phyloP scores from a whole-genome alignment of 495 filamentous ascomycete species.

The Amniculicola lignicola region DNA sequence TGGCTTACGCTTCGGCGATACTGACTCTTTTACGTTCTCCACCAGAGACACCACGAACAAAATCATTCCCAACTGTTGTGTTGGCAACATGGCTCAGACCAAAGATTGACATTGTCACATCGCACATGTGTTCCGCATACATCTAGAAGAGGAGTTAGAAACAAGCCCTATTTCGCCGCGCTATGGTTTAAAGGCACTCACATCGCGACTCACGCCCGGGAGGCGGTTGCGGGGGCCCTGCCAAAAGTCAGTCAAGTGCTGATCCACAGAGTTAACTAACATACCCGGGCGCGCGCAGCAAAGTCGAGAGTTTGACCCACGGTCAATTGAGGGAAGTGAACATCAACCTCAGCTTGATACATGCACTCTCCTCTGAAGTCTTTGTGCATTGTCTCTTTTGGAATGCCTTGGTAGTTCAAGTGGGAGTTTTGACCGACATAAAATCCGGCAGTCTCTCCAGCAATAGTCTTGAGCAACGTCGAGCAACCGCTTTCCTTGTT shows the following conservation, averaged over 20 bases:
- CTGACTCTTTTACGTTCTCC: constrained; percentile 42
- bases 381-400: constrained; percentile 32
- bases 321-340: constrained; percentile 40
- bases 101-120: constrained; percentile 41
- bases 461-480: constrained; percentile 38
- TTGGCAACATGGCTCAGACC: constrained; percentile 41
- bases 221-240: too few species aligned
- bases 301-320: constrained; percentile 41
- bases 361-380: constrained; percentile 42
- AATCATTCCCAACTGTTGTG: constrained; percentile 43
- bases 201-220: too few species aligned
- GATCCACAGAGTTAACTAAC: too few species aligned
- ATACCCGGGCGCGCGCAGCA: constrained; percentile 40
- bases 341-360: constrained; percentile 36
- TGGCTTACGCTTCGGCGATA: constrained; percentile 42
- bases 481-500: constrained; percentile 49
- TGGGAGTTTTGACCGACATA: constrained; percentile 11
- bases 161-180: too few species aligned
- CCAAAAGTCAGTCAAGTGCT: too few species aligned
- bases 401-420: constrained; percentile 22
- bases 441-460: constrained; percentile 20
- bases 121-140: constrained; percentile 32
- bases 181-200: too few species aligned
- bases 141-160: too few species aligned
- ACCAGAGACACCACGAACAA: constrained; percentile 40